These are phyloP conservation scores for Colletotrichum lindemuthianum DNA, from an alignment of 2,329 filamentous ascomycete genomes.

Conservation along the genomic window DNA sequence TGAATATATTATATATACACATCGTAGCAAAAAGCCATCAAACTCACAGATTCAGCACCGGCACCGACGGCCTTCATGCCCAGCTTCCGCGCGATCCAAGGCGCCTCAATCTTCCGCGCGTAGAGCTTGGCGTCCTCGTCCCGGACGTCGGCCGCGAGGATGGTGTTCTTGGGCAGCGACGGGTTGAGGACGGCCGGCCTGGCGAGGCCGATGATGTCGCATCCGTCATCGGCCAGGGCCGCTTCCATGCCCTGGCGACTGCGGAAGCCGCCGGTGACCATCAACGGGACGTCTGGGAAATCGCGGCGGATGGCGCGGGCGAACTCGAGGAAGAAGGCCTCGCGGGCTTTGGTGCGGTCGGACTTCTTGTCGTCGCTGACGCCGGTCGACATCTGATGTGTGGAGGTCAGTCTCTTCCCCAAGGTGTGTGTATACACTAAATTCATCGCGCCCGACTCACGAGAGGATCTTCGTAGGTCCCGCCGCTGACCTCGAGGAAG, in stretches of 20 bases:
- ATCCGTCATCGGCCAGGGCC: slow-evolving; percentile 49
- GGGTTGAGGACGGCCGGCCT: slow-evolving; percentile 52
- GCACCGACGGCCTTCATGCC: slow-evolving; percentile 38
- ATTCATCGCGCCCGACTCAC: slow-evolving; percentile 43
- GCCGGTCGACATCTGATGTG: slow-evolving; percentile 7
- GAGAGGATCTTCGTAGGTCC: slow-evolving; percentile 64
- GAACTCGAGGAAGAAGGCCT: slow-evolving; percentile 77
- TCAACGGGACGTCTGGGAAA: slow-evolving; percentile 56
- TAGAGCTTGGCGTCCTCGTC: slow-evolving; percentile 47
- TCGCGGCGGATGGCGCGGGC: slow-evolving; percentile 59
- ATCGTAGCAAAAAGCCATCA: too few species aligned
- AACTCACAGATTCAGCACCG: slow-evolving; percentile 39
- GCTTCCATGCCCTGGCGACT: slow-evolving; percentile 54
- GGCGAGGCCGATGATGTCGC: slow-evolving; percentile 54
- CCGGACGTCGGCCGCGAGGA: slow-evolving; percentile 47
- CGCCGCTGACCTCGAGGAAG: slow-evolving; percentile 75
- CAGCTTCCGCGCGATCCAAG: slow-evolving; percentile 40
- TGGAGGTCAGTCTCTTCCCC: slow-evolving; percentile 40
- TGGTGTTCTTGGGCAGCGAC: slow-evolving; percentile 45
- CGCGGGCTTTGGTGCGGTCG: slow-evolving; percentile 62
- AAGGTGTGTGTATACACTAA: slow-evolving; percentile 24
- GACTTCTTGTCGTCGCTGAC: slow-evolving; percentile 42
- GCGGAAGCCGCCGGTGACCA: slow-evolving; percentile 73
- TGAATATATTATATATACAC: neutral
- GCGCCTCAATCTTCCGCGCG: slow-evolving; percentile 39